Conservation (phyloP, 495 filamentous ascomycete species). For the Lichina pygmaea region DNA sequence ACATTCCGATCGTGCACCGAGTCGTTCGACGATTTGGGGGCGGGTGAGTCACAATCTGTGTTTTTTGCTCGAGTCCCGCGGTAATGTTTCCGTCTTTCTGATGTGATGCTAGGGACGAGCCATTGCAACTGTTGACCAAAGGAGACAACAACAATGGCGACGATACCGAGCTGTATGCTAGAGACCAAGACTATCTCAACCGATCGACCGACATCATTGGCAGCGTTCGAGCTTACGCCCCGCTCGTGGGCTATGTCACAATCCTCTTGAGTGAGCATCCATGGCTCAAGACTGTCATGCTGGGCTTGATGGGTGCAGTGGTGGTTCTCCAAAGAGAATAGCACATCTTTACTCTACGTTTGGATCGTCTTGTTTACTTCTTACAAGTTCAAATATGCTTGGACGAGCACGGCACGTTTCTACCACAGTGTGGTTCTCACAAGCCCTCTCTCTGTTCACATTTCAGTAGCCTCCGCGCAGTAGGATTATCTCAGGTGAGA, state of each 20-base stretch:
- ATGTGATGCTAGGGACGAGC: slow-evolving; percentile 10
- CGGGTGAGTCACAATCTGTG: slow-evolving; percentile 12
- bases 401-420: too few relatives aligned
- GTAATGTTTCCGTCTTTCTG: neutral
- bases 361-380: neutral
- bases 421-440: too few relatives aligned
- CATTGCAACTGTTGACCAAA: slow-evolving; percentile 64
- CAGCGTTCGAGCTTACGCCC: slow-evolving; percentile 80
- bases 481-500: too few relatives aligned
- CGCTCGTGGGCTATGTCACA: slow-evolving; percentile 90
- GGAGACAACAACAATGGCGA: slow-evolving; percentile 91
- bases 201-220: slow-evolving; percentile 77
- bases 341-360: neutral
- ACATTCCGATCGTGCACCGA: slow-evolving; percentile 85
- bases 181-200: slow-evolving; percentile 59
- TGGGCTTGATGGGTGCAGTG: slow-evolving; percentile 85
- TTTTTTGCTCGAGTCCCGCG: neutral
- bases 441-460: too few relatives aligned
- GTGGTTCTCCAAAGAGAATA: slow-evolving; percentile 81
- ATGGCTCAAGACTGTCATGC: slow-evolving; percentile 83
- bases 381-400: too few relatives aligned
- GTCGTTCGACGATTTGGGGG: slow-evolving; percentile 29
- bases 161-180: slow-evolving; percentile 79
- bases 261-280: slow-evolving; percentile 92
- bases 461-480: too few relatives aligned